Percentiles rank a stretch among this genome's conserved stretches.
Conservation (phyloP, 208 protist genomes). For the Trypanosoma boissoni region DNA sequence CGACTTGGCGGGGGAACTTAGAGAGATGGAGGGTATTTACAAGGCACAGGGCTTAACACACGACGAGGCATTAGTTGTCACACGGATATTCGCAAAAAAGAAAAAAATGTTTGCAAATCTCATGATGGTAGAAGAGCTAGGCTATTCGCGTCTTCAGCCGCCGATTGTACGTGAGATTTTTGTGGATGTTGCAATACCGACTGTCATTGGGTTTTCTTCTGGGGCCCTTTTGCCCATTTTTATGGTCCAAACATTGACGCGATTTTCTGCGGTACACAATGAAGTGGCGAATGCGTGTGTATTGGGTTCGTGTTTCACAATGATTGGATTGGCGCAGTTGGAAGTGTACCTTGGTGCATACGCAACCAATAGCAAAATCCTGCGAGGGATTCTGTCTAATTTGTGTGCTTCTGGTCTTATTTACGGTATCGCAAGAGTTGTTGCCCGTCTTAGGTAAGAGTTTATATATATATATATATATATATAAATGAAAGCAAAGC, state of each 20-base stretch:
- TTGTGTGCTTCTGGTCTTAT: slow-evolving; percentile 32
- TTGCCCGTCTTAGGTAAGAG: slow-evolving; percentile 3
- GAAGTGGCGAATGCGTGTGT: slow-evolving; percentile 15
- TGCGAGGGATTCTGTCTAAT: slow-evolving; percentile 38
- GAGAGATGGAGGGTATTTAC: slow-evolving; percentile 94
- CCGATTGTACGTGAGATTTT: slow-evolving; percentile 58
- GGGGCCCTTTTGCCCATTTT: slow-evolving; percentile 38
- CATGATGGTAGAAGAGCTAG: slow-evolving; percentile 95
- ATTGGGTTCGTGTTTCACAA: slow-evolving; percentile 25
- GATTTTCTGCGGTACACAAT: too few species aligned
- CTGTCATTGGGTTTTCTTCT: slow-evolving; percentile 47
- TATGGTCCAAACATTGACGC: too few species aligned
- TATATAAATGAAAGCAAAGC: not conserved
- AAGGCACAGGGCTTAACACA: slow-evolving; percentile 80
- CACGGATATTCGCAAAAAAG: slow-evolving; percentile 85
- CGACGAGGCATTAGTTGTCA: slow-evolving; percentile 84
- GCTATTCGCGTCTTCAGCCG: slow-evolving; percentile 82
- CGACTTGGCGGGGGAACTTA: slow-evolving; percentile 83
- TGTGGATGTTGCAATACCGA: slow-evolving; percentile 54
- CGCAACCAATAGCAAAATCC: slow-evolving; percentile 28
- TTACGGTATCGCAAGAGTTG: slow-evolving; percentile 24
- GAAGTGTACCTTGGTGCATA: slow-evolving; percentile 84
- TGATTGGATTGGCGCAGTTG: slow-evolving; percentile 50
- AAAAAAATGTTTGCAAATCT: slow-evolving; percentile 85
- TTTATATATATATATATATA: slow-evolving; percentile 3